Evolutionary conservation across 2,329 filamentous ascomycete species (phyloP).

Genomic region (Metarhizium sp.): DNA sequence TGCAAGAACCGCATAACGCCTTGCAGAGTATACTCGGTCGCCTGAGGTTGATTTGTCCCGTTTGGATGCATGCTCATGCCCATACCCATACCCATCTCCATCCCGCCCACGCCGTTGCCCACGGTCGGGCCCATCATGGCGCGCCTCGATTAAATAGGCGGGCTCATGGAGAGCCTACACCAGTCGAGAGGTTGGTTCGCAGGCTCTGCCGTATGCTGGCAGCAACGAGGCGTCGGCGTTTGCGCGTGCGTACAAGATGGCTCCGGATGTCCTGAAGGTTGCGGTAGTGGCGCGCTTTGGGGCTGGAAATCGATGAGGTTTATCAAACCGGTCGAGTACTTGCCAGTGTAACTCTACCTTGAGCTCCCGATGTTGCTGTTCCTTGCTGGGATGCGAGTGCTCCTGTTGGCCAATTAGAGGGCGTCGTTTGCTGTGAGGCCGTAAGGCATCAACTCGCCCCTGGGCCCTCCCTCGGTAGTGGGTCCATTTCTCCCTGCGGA

Average conservation of each 20-base stretch:
- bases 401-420: conserved; percentile 20
- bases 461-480: background rate
- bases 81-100: conserved; percentile 33
- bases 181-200: conserved; percentile 12
- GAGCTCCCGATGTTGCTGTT: conserved; percentile 13
- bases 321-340: conserved; percentile 2
- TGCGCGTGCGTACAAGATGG: background rate
- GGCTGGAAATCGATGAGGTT: background rate
- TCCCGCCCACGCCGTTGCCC: conserved; percentile 35
- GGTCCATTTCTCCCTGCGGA: too few species aligned
- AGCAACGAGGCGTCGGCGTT: background rate
- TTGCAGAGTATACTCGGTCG: conserved; percentile 54
- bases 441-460: conserved; percentile 22
- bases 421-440: conserved; percentile 19
- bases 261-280: background rate
- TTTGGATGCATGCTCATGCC: conserved; percentile 37
- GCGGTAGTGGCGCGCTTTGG: background rate
- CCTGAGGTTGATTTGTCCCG: conserved; percentile 42
- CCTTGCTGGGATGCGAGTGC: conserved; percentile 3
- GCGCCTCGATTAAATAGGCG: conserved; percentile 24
- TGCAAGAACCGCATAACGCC: conserved; percentile 98
- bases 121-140: conserved; percentile 33
- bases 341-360: background rate
- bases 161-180: conserved; percentile 26
- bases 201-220: conserved; percentile 5